Evolutionary conservation across 2,329 filamentous ascomycete genomes (phyloP).

Genomic region (Zalaria sp.): DNA sequence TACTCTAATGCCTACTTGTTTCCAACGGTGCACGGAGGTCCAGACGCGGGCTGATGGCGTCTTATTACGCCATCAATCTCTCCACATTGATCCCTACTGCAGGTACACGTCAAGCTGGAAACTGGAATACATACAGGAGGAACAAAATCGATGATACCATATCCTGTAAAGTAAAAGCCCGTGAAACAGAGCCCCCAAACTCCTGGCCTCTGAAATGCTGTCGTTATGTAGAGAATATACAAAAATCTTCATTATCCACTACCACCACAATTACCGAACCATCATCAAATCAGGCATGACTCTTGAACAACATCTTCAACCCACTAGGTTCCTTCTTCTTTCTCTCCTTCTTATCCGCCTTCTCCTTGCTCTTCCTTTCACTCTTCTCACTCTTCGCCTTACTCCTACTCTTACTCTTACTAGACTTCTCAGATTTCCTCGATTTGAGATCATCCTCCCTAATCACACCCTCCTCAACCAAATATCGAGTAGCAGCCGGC

Average conservation of each 20-base stretch:
- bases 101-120: too few species aligned
- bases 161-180: too few species aligned
- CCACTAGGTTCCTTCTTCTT: constrained; percentile 27
- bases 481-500: constrained; percentile 34
- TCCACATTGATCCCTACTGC: too few species aligned
- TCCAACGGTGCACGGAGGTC: too few species aligned
- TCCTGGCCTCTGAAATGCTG: not conserved
- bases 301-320: constrained; percentile 27
- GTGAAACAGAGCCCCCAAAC: too few species aligned
- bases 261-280: too few species aligned
- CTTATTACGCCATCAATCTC: too few species aligned
- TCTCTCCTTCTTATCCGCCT: constrained; percentile 2
- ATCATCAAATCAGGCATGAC: constrained; percentile 1
- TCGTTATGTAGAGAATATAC: not conserved
- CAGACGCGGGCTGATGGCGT: too few species aligned
- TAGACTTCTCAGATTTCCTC: constrained; percentile 10
- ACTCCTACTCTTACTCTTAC: constrained; percentile 15
- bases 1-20: too few species aligned
- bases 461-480: constrained; percentile 30
- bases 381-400: constrained; percentile 11
- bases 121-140: too few species aligned
- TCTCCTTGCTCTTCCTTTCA: constrained; percentile 8
- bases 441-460: constrained; percentile 34
- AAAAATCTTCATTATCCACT: not conserved
- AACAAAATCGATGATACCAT: too few species aligned